phyloP scores from a whole-genome alignment of 1,284 basidiomycete genomes.

The Ustilago shanxiensis region DNA sequence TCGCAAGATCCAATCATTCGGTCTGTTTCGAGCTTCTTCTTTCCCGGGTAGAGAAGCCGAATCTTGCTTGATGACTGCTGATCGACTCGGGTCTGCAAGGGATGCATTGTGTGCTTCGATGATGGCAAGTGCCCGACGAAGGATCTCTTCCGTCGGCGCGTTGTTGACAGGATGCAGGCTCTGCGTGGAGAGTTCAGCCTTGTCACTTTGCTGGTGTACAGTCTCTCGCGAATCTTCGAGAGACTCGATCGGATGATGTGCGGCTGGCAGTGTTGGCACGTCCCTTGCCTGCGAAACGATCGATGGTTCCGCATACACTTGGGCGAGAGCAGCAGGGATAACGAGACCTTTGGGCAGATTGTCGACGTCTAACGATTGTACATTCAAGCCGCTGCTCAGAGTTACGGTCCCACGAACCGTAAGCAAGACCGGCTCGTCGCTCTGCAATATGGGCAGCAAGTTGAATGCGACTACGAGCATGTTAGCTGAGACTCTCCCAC shows the following conservation, averaged over 20 bases:
- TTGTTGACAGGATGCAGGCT: neutral
- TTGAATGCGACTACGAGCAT: slow-evolving; percentile 27
- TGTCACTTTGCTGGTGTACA: slow-evolving; percentile 9
- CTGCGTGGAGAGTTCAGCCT: neutral
- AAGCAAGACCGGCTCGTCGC: slow-evolving; percentile 20
- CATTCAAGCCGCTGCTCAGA: neutral
- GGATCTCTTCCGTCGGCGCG: slow-evolving; percentile 13
- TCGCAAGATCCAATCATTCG: slow-evolving; percentile 11
- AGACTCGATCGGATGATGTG: slow-evolving; percentile 11
- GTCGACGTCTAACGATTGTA: neutral
- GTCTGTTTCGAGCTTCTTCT: neutral
- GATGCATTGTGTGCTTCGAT: slow-evolving; percentile 35
- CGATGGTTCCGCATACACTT: neutral
- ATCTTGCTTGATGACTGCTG: neutral
- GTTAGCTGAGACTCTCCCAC: neutral
- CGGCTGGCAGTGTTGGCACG: neutral
- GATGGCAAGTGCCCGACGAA: slow-evolving; percentile 34
- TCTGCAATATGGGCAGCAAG: slow-evolving; percentile 38
- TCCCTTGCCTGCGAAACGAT: neutral
- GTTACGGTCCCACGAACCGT: slow-evolving; percentile 13
- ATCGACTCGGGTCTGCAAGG: neutral
- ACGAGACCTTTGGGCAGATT: slow-evolving; percentile 19
- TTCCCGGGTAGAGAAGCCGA: neutral
- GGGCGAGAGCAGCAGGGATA: slow-evolving; percentile 7
- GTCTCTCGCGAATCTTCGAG: slow-evolving; percentile 36